Conservation (phyloP, 176 grass and related monocot species). For the Stipa capillata region DNA sequence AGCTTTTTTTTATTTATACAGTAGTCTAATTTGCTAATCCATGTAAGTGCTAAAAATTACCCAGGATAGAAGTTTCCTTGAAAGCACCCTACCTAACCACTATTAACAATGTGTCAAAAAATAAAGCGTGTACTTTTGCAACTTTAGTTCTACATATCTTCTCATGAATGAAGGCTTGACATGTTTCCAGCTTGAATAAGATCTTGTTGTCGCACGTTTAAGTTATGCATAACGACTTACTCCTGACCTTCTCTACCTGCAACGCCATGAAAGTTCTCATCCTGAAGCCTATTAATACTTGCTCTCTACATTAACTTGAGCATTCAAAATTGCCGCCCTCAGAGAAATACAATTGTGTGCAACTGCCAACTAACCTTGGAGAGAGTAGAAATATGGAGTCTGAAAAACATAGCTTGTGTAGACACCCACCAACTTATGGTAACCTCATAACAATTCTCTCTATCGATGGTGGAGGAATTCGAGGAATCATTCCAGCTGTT, state of each 20-base stretch:
- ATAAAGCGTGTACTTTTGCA: constrained; percentile 15
- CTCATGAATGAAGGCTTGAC: constrained; percentile 16
- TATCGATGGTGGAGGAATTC: constrained; percentile 86
- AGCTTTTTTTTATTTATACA: not conserved
- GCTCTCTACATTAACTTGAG: not conserved
- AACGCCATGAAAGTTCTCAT: constrained; percentile 21
- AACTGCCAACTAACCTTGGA: not conserved
- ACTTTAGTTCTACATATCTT: not conserved
- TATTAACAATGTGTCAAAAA: constrained; percentile 1
- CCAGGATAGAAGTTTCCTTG: not conserved
- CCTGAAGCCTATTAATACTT: constrained; percentile 13
- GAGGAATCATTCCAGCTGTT: constrained; percentile 79
- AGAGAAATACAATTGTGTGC: not conserved
- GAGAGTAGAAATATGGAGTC: constrained; percentile 33
- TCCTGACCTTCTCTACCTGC: too few species aligned
- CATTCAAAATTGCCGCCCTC: not conserved
- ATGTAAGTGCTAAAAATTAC: too few species aligned
- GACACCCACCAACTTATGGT: constrained; percentile 81
- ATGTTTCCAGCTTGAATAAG: not conserved
- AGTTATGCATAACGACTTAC: constrained; percentile 6
- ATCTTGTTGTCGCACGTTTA: constrained; percentile 23
- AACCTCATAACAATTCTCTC: constrained; percentile 72
- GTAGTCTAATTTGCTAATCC: not conserved
- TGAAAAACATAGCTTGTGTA: constrained; percentile 20
- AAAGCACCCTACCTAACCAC: not conserved